Base-by-base conservation (phyloP, 306 rosid genomes). In the Fragaria nilgerrensis region DNA sequence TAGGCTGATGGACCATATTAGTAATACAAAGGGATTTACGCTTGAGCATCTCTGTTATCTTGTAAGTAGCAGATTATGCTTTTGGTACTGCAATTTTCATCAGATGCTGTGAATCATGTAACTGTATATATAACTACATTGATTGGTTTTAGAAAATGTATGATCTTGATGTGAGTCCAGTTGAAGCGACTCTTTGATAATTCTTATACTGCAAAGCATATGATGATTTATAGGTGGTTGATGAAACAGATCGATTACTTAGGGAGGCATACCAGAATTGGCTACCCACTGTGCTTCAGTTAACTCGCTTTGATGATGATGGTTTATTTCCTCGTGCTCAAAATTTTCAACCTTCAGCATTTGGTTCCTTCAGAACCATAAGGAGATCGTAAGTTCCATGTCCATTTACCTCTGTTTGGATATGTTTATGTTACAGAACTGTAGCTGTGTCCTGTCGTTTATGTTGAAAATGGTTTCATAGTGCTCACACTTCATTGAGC, bases 231-330 rank as follows among this genome's bases (percentile, higher is more conserved):
- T 70, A 95, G 98, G 98, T 95, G 73, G 92, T 92, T 77, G 98
- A 95, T 83, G 98, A 95, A 88, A 89, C 97, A 32, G 96, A 95
- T 81, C 88, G 96, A 44, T 76, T 95, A 78, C 95, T 92, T 8
- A 88, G 97, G 79, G 97, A 95, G 82, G 89, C 97, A 75, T 92
- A 95, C 80, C 98, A 95, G 73, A 90, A 93, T 27, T 92, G 97
- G 97, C 88, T 95, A 67, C 97, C 97, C 71, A 87, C 91, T 16
- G 96, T 90, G 80, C 92, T 95, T 77, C 88, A 84, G 63, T 78
- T 83, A 83, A 85, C 88, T 59, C 82, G 74, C 58, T 68, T 80
- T 62, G 82, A 77, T 9, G 90, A 89, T 68, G 85, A 83, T 61
- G 61, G 81, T 78, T 76, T 72, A 61, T 80, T 76, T 78, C 88